phyloP scores from a whole-genome alignment of 139 green algal species.

The Dunaliella sp. region DNA sequence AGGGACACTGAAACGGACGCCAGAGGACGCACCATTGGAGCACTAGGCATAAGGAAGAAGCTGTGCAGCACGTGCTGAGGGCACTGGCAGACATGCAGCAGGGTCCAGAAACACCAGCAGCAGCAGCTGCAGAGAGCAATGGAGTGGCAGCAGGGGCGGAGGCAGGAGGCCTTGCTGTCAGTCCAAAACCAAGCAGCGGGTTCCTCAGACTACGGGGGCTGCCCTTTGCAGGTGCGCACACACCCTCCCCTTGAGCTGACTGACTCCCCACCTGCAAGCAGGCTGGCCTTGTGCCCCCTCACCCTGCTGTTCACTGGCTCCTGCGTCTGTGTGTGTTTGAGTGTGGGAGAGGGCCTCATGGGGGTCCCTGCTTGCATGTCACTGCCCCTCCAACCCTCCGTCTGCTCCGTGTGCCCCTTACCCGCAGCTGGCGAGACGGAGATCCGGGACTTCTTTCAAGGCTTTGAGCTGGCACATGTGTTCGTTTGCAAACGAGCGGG shows the following conservation, averaged over 20 bases:
- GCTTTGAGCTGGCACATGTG: slow-evolving; percentile 31
- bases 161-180: background rate
- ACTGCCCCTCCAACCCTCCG: too few species aligned
- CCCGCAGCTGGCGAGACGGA: slow-evolving; percentile 48
- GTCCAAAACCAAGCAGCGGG: background rate
- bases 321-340: too few species aligned
- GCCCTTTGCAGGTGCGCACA: background rate
- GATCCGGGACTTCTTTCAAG: slow-evolving; percentile 51
- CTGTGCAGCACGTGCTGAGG: background rate
- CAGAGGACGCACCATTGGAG: too few species aligned
- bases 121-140: background rate
- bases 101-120: background rate
- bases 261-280: too few species aligned
- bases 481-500: slow-evolving; percentile 31
- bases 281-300: too few species aligned
- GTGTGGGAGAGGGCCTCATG: too few species aligned
- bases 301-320: too few species aligned
- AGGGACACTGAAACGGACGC: too few species aligned
- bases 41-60: too few species aligned
- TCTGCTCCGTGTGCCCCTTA: too few species aligned
- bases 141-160: background rate
- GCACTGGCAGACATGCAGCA: background rate
- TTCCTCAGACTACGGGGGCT: background rate
- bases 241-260: too few species aligned
- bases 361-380: too few species aligned